A percentile compares a stretch with the other conserved stretches of the same genome.
These are phyloP conservation scores for Macrolepiota fuliginosa DNA, from an alignment of 768 basidiomycete species.

Conservation along the genomic window DNA sequence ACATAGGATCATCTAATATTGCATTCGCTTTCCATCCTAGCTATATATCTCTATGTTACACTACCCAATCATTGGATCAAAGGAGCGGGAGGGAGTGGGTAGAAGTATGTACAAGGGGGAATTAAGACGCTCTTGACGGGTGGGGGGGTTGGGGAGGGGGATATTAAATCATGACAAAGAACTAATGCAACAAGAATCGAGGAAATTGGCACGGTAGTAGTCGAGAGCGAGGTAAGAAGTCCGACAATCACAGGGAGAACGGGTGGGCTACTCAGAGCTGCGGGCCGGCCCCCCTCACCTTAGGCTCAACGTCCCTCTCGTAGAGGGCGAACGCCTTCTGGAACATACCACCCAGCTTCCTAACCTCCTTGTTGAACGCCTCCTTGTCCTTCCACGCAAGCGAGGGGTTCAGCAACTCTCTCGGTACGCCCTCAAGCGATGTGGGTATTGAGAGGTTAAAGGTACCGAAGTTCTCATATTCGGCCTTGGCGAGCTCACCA, in stretches of 20 bases:
- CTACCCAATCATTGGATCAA: neutral
- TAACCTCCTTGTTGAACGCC: conserved; percentile 85
- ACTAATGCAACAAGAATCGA: neutral
- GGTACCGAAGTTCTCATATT: conserved; percentile 79
- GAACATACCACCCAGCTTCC: conserved; percentile 93
- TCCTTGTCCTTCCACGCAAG: conserved; percentile 88
- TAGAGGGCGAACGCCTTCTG: conserved; percentile 90
- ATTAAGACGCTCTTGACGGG: neutral
- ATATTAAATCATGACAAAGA: neutral
- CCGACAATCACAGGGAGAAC: neutral
- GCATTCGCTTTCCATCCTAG: neutral
- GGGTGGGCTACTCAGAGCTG: conserved; percentile 26
- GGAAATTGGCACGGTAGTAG: neutral
- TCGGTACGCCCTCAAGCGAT: conserved; percentile 78
- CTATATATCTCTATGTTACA: neutral
- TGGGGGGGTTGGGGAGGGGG: neutral
- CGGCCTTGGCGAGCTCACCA: conserved; percentile 82
- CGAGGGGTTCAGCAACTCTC: conserved; percentile 85
- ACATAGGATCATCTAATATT: neutral
- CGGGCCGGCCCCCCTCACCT: conserved; percentile 84
- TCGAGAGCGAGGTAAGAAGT: neutral
- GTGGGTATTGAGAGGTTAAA: conserved; percentile 90
- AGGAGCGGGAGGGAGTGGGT: neutral
- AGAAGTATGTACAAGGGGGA: neutral
- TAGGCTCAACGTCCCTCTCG: conserved; percentile 78